Conservation (phyloP, 805 yeast genomes). For the Saturnispora saitoi region DNA sequence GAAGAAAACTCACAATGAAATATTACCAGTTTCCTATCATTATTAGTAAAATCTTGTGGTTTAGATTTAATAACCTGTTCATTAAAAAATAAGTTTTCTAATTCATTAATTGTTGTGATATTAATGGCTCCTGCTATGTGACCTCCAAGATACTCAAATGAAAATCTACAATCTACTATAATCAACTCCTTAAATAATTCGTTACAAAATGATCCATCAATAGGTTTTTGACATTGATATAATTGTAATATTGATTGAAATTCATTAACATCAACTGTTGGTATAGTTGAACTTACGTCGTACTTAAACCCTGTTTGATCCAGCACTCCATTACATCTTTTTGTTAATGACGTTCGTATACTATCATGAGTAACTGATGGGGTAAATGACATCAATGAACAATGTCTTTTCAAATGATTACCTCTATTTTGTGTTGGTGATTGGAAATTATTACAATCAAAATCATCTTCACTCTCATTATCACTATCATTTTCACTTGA, state of each 20-base stretch:
- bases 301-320: conserved; percentile 3
- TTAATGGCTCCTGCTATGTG: conserved; percentile 82
- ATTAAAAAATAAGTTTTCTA: conserved; percentile 48
- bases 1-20: conserved; percentile 95
- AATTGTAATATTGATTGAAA: conserved; percentile 41
- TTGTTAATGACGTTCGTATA: not conserved
- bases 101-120: conserved; percentile 56
- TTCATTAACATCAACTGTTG: conserved; percentile 55
- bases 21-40: conserved; percentile 43
- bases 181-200: conserved; percentile 44
- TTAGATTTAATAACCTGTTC: conserved; percentile 14
- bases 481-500: not conserved
- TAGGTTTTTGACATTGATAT: conserved; percentile 28
- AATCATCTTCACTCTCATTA: not conserved
- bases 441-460: not conserved
- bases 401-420: conserved; percentile 1
- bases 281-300: conserved; percentile 33
- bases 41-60: conserved; percentile 20
- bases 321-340: conserved; percentile 3
- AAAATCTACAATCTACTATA: conserved; percentile 84
- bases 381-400: conserved; percentile 1
- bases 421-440: conserved; percentile 8
- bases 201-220: conserved; percentile 25
- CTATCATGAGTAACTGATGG: not conserved
- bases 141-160: conserved; percentile 88